phyloP scores from a whole-genome alignment of 2,329 filamentous ascomycete genomes.

The Pseudogymnoascus sp. region DNA sequence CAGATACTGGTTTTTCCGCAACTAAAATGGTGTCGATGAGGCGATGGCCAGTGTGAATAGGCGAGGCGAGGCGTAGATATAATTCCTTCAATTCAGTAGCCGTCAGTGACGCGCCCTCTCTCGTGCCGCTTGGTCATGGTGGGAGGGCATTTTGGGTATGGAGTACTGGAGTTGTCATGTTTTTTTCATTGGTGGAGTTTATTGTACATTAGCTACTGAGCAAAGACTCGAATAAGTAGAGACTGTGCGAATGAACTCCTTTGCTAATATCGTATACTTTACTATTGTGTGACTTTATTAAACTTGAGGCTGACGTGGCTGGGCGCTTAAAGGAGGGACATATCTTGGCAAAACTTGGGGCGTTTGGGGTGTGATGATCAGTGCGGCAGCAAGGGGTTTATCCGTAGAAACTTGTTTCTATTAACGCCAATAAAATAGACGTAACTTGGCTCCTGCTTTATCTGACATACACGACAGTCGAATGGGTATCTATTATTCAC shows the following conservation, averaged over 20 bases:
- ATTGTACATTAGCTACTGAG: conserved; percentile 9
- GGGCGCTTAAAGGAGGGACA: background rate
- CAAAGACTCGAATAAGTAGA: background rate
- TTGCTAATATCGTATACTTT: background rate
- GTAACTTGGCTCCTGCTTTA: background rate
- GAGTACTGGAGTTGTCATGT: conserved; percentile 6
- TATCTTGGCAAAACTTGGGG: background rate
- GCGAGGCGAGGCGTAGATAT: conserved; percentile 5
- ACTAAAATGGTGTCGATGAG: background rate
- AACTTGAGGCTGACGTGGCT: background rate
- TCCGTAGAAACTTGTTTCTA: background rate
- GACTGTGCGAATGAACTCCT: background rate
- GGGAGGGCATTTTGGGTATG: background rate
- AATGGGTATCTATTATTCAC: conserved; percentile 13
- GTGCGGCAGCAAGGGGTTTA: background rate
- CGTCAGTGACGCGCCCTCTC: conserved; percentile 5
- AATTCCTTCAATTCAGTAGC: conserved; percentile 8
- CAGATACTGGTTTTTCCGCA: conserved; percentile 5
- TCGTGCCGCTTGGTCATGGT: background rate
- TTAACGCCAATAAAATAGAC: background rate
- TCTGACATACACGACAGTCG: background rate
- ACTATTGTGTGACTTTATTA: background rate
- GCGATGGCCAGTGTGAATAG: background rate
- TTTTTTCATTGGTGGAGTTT: background rate
- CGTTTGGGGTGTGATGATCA: background rate